Percentiles rank a stretch among this genome's conserved stretches.
phyloP scores from a whole-genome alignment of 1,284 basidiomycete species.

The Ustilago vetiveriae region DNA sequence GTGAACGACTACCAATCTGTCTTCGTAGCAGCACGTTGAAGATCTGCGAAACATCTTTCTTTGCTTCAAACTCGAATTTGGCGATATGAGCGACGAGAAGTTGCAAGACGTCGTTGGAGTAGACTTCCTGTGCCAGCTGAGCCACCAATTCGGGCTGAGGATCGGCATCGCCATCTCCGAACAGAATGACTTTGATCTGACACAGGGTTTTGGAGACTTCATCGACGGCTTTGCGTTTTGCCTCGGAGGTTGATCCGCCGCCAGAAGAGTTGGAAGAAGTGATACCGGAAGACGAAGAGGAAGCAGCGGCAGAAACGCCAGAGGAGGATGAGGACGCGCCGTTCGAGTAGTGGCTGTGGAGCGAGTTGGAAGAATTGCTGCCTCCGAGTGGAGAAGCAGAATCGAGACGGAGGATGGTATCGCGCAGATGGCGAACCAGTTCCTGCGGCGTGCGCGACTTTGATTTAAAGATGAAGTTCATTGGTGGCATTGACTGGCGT shows the following conservation, averaged over 20 bases:
- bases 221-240: slow-evolving; percentile 76
- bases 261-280: slow-evolving; percentile 14
- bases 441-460: slow-evolving; percentile 62
- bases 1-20: slow-evolving; percentile 90
- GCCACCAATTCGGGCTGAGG: slow-evolving; percentile 73
- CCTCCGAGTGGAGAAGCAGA: slow-evolving; percentile 20
- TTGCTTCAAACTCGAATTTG: slow-evolving; percentile 89
- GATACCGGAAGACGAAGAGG: slow-evolving; percentile 10
- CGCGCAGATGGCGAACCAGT: slow-evolving; percentile 58
- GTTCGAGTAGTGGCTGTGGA: slow-evolving; percentile 17
- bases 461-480: slow-evolving; percentile 67
- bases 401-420: slow-evolving; percentile 57
- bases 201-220: slow-evolving; percentile 88
- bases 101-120: slow-evolving; percentile 86
- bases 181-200: slow-evolving; percentile 85
- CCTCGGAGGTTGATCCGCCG: slow-evolving; percentile 16
- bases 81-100: slow-evolving; percentile 82
- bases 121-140: slow-evolving; percentile 94
- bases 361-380: slow-evolving; percentile 27
- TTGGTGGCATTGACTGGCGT: slow-evolving; percentile 19
- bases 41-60: slow-evolving; percentile 94
- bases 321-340: slow-evolving; percentile 18
- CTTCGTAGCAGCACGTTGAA: slow-evolving; percentile 94
- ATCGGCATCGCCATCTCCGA: slow-evolving; percentile 81
- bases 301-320: slow-evolving; percentile 6